Evolutionary conservation across 2,329 filamentous ascomycete species (phyloP), one percentile per base, ranked within the genome.

Genomic region (Aspergillus cejpii): DNA sequence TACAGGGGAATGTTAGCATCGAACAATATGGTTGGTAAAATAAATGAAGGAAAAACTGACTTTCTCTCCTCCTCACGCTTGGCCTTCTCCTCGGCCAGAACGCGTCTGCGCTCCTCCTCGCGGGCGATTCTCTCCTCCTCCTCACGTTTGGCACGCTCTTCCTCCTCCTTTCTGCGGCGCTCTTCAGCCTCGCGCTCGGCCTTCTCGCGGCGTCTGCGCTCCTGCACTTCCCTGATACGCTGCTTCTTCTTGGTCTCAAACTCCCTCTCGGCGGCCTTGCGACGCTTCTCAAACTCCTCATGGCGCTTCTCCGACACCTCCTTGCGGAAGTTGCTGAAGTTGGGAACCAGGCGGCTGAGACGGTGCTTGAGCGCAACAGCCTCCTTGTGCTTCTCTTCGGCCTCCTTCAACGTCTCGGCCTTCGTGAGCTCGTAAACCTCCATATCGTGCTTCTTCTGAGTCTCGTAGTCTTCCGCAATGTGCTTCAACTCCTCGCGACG

Each of bases 401-500:
- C 75, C 53, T 92, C 87, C 63, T 78, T 76, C 39, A 96, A 77
- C 4, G 84, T 90, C 70, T 94, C 81, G 17, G 74, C 74, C 74
- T 86, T 94, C 57, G 79, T 77, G 62, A 79, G 75, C 62, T 97
- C 87, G 65, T 95, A 94, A 31, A 87, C 80, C 44, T 81, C 83
- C 53, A 84, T 67, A 62, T 98, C 92, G 46, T 71, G 74, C 63
- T 89, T 80, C 64, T 84, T 83, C 72, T 98, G 92, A 58, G 74
- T 76, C 53, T 86, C 84, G 63, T 94, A 95, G 62, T 98, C 92
- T 40, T 83, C 81, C 46, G 82, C 75, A 47, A 97, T 74, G 71
- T 96, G 91, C 80, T 96, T 95, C 62, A 84, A 73, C 70, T 98
- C 92, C 72, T 97, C 92, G 67, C 91, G 87, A 61, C 92, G 84